phyloP scores from a whole-genome alignment of 23 red algal species.

The Agarophyton chilense region DNA sequence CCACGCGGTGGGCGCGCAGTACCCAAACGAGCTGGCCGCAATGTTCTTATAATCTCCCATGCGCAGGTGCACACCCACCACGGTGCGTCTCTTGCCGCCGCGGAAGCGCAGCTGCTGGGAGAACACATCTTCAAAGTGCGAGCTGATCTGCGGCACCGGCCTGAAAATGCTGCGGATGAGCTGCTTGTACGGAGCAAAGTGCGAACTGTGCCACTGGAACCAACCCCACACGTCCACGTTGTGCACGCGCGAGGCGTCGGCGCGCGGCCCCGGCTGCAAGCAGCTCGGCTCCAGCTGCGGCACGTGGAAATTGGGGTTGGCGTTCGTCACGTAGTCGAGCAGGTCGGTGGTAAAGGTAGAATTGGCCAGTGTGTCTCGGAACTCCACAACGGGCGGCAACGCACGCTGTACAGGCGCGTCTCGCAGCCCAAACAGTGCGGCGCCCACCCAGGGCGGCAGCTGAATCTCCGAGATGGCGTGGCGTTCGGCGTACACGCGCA shows the following conservation, averaged over 20 bases:
- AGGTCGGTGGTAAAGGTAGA: constrained; percentile 96
- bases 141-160: constrained; percentile 52
- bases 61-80: constrained; percentile 94
- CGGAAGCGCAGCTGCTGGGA: constrained; percentile 60
- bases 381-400: constrained; percentile 90
- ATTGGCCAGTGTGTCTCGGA: constrained; percentile 79
- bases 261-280: neutral
- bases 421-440: constrained; percentile 75
- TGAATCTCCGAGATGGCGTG: constrained; percentile 70
- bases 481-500: constrained; percentile 67
- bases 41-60: constrained; percentile 99
- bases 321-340: constrained; percentile 91
- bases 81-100: constrained; percentile 59
- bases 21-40: constrained; percentile 94
- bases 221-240: constrained; percentile 99
- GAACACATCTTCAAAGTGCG: constrained; percentile 37
- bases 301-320: constrained; percentile 70
- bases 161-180: constrained; percentile 78
- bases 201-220: constrained; percentile 99
- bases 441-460: constrained; percentile 91
- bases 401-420: constrained; percentile 66
- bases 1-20: constrained; percentile 95
- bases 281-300: constrained; percentile 50
- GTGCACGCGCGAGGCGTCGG: neutral
- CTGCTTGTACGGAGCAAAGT: constrained; percentile 80